phyloP scores from a whole-genome alignment of 768 basidiomycete genomes.

The Boletus reticulatus region DNA sequence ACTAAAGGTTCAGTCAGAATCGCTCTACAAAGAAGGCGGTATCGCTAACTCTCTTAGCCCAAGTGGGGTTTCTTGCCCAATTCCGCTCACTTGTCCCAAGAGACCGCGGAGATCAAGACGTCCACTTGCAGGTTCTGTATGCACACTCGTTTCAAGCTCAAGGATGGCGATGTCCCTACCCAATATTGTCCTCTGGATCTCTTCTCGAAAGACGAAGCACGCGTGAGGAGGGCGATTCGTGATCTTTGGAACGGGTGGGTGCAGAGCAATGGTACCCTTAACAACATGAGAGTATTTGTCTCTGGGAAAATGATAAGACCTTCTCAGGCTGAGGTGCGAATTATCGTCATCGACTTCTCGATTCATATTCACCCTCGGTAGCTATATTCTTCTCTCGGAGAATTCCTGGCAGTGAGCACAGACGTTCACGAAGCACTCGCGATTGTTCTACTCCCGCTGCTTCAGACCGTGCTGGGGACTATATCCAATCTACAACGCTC shows the following conservation, averaged over 20 bases:
- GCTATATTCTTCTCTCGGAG: constrained; percentile 7
- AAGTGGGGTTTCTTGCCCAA: constrained; percentile 96
- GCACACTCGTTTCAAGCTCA: constrained; percentile 61
- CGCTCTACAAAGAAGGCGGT: not conserved
- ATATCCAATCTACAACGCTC: constrained; percentile 66
- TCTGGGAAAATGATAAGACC: constrained; percentile 60
- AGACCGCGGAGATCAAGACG: constrained; percentile 58
- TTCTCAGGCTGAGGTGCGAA: constrained; percentile 55
- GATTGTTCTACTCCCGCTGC: constrained; percentile 44
- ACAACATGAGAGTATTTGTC: constrained; percentile 83
- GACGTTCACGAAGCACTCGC: constrained; percentile 51
- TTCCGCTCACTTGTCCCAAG: constrained; percentile 53
- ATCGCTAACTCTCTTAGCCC: constrained; percentile 51
- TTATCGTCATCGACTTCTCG: not conserved
- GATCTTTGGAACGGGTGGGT: constrained; percentile 75
- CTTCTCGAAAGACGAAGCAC: constrained; percentile 65
- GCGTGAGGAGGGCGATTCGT: constrained; percentile 63
- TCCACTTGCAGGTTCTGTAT: constrained; percentile 88
- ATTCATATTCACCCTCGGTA: constrained; percentile 1
- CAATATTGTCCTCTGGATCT: constrained; percentile 89
- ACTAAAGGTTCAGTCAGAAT: constrained; percentile 68
- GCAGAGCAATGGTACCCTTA: constrained; percentile 58
- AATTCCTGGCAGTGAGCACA: constrained; percentile 17
- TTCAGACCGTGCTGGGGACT: constrained; percentile 48
- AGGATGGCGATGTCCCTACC: constrained; percentile 32